These are phyloP conservation scores for Bauhinia variegata DNA, from an alignment of 306 rosid genomes.

Conservation along the genomic window DNA sequence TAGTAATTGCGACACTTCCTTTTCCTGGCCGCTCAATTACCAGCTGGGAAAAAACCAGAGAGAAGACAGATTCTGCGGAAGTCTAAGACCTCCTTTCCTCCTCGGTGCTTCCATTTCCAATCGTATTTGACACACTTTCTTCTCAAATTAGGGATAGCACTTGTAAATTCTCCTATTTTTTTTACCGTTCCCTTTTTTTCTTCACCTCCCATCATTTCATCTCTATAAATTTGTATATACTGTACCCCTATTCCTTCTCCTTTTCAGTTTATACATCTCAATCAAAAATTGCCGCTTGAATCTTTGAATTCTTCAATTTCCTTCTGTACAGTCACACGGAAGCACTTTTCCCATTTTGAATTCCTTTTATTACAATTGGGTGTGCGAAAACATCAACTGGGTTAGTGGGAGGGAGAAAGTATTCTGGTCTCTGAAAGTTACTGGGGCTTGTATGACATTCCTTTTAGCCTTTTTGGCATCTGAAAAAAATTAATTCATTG, in stretches of 20 bases:
- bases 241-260: slow-evolving; percentile 20
- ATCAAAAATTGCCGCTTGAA: background rate
- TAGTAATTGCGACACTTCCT: slow-evolving; percentile 19
- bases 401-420: background rate
- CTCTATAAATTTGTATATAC: slow-evolving; percentile 37
- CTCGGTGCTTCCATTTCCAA: slow-evolving; percentile 21
- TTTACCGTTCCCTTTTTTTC: slow-evolving; percentile 4
- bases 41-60: background rate
- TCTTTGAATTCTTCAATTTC: slow-evolving; percentile 33
- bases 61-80: slow-evolving; percentile 12
- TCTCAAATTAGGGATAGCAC: slow-evolving; percentile 23
- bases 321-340: slow-evolving; percentile 14
- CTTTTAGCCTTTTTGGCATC: slow-evolving; percentile 11
- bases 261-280: background rate
- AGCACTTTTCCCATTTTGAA: slow-evolving; percentile 28
- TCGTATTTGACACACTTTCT: slow-evolving; percentile 58
- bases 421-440: slow-evolving; percentile 9
- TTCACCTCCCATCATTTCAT: background rate
- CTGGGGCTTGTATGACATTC: slow-evolving; percentile 3
- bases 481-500: background rate
- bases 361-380: slow-evolving; percentile 12
- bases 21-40: slow-evolving; percentile 26
- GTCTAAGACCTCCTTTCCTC: slow-evolving; percentile 37
- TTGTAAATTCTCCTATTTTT: slow-evolving; percentile 44
- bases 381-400: slow-evolving; percentile 27